Conservation (phyloP, 495 filamentous ascomycete species). For the Xylaria telfairii region DNA sequence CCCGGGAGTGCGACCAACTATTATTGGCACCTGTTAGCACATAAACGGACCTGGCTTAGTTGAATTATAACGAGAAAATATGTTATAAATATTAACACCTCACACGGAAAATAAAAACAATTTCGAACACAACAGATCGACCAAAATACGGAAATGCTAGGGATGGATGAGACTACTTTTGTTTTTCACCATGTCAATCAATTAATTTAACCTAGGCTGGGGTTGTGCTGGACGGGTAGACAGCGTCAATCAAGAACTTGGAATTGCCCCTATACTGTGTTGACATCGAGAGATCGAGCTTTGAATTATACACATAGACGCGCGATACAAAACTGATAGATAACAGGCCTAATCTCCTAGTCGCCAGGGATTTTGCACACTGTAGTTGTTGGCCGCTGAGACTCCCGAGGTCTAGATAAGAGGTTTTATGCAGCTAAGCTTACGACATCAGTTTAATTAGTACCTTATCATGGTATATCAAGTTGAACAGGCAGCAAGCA, state of each 20-base stretch:
- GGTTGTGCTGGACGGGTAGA: not conserved
- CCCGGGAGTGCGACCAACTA: constrained; percentile 36
- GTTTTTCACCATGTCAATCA: not conserved
- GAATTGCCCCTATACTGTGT: not conserved
- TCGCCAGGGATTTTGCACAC: not conserved
- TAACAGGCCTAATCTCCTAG: not conserved
- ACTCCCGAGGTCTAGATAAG: too few relatives aligned
- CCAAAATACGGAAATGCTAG: not conserved
- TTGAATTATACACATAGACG: not conserved
- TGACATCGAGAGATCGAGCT: not conserved
- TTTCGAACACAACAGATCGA: not conserved
- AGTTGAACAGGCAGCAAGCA: not conserved
- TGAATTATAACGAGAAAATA: not conserved
- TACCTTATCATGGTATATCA: not conserved
- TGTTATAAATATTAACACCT: not conserved
- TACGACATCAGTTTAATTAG: not conserved
- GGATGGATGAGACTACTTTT: not conserved
- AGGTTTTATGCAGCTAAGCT: constrained; percentile 1
- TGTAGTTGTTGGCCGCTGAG: not conserved
- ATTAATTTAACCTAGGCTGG: not conserved
- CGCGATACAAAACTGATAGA: not conserved
- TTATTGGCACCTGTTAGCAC: constrained; percentile 34
- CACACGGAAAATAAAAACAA: not conserved
- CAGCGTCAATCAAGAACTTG: not conserved
- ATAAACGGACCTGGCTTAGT: not conserved